These are phyloP conservation scores for Pelomyxa schiedti DNA, from an alignment of 78 protist genomes.

Conservation along the genomic window DNA sequence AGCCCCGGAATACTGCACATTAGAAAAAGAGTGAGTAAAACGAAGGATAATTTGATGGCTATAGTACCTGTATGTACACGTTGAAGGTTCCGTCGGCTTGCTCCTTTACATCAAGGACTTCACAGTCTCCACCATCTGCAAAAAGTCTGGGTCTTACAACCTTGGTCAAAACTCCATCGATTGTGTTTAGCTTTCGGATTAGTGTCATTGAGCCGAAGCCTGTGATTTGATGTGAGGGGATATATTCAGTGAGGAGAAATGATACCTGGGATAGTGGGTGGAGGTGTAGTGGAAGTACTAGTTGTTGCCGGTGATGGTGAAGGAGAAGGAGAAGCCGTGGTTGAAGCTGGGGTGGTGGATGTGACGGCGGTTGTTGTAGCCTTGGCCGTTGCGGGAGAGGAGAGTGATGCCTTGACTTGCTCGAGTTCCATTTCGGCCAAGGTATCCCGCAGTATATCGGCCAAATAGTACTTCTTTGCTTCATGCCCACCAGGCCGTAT, in stretches of 20 bases:
- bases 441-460: background rate
- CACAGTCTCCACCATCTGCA: background rate
- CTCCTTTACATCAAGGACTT: background rate
- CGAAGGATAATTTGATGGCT: too few relatives aligned
- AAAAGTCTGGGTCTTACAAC: background rate
- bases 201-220: background rate
- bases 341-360: too few relatives aligned
- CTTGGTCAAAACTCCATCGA: background rate
- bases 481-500: background rate
- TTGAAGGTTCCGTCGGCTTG: background rate
- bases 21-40: too few relatives aligned
- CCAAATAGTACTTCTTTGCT: background rate
- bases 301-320: too few relatives aligned
- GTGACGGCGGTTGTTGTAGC: too few relatives aligned
- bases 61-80: too few relatives aligned
- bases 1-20: background rate
- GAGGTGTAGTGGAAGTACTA: too few relatives aligned
- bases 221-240: background rate
- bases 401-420: background rate
- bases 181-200: background rate
- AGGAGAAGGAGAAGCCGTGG: too few relatives aligned
- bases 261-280: too few relatives aligned
- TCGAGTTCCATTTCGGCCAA: background rate
- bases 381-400: too few relatives aligned
- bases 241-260: too few relatives aligned